A percentile compares a stretch with the other conserved stretches of the same genome.
These are phyloP conservation scores for Blastobotrys buckinghamii DNA, from an alignment of 1,139 yeast genomes.

Conservation along the genomic window DNA sequence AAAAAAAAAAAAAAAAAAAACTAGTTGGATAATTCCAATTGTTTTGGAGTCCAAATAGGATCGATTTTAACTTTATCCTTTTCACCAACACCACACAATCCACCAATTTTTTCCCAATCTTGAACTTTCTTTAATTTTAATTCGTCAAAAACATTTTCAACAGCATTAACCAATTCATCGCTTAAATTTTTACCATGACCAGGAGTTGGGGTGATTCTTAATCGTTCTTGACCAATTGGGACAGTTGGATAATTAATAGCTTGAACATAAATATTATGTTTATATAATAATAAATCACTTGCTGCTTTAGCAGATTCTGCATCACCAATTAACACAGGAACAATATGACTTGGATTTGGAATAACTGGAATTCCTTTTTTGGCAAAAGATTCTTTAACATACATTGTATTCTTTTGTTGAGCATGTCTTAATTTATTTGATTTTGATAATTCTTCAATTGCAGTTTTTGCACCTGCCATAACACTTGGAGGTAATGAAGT, in stretches of 20 bases:
- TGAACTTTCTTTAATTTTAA: slow-evolving; percentile 66
- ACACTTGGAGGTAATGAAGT: slow-evolving; percentile 95
- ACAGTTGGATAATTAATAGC: slow-evolving; percentile 98
- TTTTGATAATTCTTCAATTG: slow-evolving; percentile 78
- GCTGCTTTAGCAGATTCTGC: slow-evolving; percentile 90
- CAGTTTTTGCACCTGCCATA: slow-evolving; percentile 91
- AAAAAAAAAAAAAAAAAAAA: background rate
- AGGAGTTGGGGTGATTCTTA: slow-evolving; percentile 97
- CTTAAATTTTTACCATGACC: slow-evolving; percentile 80
- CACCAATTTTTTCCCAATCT: slow-evolving; percentile 78
- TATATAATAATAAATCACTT: slow-evolving; percentile 77
- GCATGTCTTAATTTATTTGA: slow-evolving; percentile 71
- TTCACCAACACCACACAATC: slow-evolving; percentile 82
- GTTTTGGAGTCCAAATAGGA: slow-evolving; percentile 79
- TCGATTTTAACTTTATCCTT: slow-evolving; percentile 37
- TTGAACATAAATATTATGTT: slow-evolving; percentile 88
- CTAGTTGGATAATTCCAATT: slow-evolving; percentile 42
- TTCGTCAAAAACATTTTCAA: slow-evolving; percentile 74
- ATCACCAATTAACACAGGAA: slow-evolving; percentile 90
- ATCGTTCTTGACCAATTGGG: slow-evolving; percentile 90
- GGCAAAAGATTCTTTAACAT: slow-evolving; percentile 68
- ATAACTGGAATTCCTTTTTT: slow-evolving; percentile 85
- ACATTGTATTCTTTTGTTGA: slow-evolving; percentile 82
- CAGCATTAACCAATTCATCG: slow-evolving; percentile 67
- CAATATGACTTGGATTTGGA: slow-evolving; percentile 96